phyloP scores from a whole-genome alignment of 306 rosid genomes.

The Prunus padus region DNA sequence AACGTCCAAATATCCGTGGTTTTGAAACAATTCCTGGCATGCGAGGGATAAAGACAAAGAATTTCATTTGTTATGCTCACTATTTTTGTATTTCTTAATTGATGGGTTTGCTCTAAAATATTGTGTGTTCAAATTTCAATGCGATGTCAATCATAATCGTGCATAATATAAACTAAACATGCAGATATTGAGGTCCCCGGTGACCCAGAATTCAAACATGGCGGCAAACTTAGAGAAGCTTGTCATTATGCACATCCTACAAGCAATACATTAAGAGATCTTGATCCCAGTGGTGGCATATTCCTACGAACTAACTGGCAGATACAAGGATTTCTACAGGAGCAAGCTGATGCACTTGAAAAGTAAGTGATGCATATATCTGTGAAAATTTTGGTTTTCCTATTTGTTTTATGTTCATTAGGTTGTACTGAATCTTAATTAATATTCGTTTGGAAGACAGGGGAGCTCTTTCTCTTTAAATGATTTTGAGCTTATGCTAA shows the following conservation, averaged over 20 bases:
- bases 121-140: constrained; percentile 19
- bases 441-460: constrained; percentile 49
- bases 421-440: constrained; percentile 24
- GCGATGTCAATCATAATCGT: constrained; percentile 16
- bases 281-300: constrained; percentile 51
- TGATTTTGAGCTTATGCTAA: constrained; percentile 64
- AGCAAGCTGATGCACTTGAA: constrained; percentile 85
- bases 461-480: constrained; percentile 69
- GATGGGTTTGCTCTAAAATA: neutral
- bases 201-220: constrained; percentile 49
- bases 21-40: neutral
- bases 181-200: constrained; percentile 69
- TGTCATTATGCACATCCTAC: constrained; percentile 54
- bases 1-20: neutral
- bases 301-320: constrained; percentile 88
- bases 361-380: constrained; percentile 41
- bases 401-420: constrained; percentile 8
- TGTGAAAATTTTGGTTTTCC: neutral
- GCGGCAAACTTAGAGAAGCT: constrained; percentile 50
- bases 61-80: neutral
- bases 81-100: neutral
- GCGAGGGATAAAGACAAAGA: neutral
- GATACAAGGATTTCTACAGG: constrained; percentile 90
- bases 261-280: constrained; percentile 44
- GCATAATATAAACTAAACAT: constrained; percentile 12